A percentile compares a stretch with the other conserved stretches of the same genome.
phyloP scores from a whole-genome alignment of 768 basidiomycete species.

The Leccinum broughii region DNA sequence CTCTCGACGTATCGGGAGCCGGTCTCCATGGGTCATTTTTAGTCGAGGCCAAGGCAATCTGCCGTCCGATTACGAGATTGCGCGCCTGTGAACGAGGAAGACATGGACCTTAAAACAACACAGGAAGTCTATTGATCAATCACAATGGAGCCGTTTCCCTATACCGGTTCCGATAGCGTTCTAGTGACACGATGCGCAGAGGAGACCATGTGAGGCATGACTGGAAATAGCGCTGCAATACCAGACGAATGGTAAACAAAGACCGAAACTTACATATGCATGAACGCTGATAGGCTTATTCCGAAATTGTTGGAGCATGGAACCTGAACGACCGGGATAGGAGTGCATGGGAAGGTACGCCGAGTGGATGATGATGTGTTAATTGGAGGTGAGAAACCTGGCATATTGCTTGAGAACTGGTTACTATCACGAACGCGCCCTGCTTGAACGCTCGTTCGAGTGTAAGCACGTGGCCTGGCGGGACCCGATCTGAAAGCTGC shows the following conservation, averaged over 20 bases:
- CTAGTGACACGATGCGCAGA: not conserved
- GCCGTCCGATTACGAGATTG: not conserved
- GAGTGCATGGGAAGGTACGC: constrained; percentile 16
- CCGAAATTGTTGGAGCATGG: not conserved
- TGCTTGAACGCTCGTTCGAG: not conserved
- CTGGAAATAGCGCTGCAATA: constrained; percentile 14
- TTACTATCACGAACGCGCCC: not conserved
- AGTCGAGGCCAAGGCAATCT: not conserved
- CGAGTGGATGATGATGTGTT: not conserved
- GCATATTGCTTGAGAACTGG: constrained; percentile 15
- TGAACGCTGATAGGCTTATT: constrained; percentile 15
- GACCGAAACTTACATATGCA: constrained; percentile 19
- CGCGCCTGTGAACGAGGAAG: constrained; percentile 1
- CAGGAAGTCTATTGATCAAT: not conserved
- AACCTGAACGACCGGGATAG: not conserved
- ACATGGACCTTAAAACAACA: not conserved
- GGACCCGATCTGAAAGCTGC: not conserved
- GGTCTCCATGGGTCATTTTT: constrained; percentile 10
- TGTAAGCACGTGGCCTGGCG: not conserved
- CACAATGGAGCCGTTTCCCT: not conserved
- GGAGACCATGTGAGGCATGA: constrained; percentile 9
- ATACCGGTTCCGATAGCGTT: constrained; percentile 14
- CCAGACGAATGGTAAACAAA: not conserved
- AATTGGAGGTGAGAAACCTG: constrained; percentile 16
- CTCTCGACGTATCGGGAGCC: constrained; percentile 11